Evolutionary conservation across 441 rosid species (phyloP).

Genomic region (Gossypium davidsonii): DNA sequence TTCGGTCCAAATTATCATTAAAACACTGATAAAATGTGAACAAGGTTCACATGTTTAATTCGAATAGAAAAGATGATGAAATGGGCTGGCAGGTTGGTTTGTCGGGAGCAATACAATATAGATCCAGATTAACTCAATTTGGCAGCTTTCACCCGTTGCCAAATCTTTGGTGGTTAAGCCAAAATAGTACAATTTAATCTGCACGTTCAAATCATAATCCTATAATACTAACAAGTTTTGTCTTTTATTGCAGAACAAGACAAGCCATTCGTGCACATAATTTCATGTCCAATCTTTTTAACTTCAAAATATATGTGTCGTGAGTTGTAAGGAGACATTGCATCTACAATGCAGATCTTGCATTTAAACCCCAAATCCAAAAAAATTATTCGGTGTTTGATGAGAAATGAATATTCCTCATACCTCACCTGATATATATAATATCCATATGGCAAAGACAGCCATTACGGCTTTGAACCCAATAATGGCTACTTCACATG

Average conservation of each 20-base stretch:
- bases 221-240: neutral
- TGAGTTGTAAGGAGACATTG: neutral
- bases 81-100: slow-evolving; percentile 4
- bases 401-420: neutral
- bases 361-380: neutral
- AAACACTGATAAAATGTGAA: neutral
- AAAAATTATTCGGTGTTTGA: neutral
- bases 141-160: slow-evolving; percentile 7
- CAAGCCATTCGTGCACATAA: slow-evolving; percentile 10
- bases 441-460: neutral
- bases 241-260: neutral
- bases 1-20: neutral
- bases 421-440: neutral
- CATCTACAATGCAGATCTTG: neutral
- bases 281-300: neutral
- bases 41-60: neutral
- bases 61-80: neutral
- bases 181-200: neutral
- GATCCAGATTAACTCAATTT: neutral
- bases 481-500: slow-evolving; percentile 14
- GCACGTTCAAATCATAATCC: neutral
- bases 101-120: neutral
- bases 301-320: neutral
- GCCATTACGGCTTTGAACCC: neutral
- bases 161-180: neutral